phyloP scores from a whole-genome alignment of 352 stramenopile species.

The Globisporangium ultimum region DNA sequence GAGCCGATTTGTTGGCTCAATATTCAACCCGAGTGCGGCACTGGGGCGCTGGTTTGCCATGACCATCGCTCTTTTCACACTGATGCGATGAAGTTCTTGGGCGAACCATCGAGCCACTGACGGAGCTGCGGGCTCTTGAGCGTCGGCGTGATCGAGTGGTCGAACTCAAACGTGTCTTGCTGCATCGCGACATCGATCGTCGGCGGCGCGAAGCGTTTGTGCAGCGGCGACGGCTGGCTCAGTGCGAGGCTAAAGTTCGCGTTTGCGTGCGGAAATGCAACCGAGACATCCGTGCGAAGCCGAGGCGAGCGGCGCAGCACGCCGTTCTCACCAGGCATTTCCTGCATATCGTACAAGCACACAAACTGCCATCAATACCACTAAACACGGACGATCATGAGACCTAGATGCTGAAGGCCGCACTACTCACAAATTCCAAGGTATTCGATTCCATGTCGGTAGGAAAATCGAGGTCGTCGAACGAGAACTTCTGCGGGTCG shows the following conservation, averaged over 20 bases:
- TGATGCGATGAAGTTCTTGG: conserved; percentile 78
- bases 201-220: conserved; percentile 65
- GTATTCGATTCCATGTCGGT: conserved; percentile 66
- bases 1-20: not conserved
- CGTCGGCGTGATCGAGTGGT: conserved; percentile 83
- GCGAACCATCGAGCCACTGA: conserved; percentile 81
- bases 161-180: conserved; percentile 84
- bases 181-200: conserved; percentile 78
- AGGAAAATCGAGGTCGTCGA: conserved; percentile 78
- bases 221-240: conserved; percentile 49
- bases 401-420: not conserved
- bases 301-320: conserved; percentile 74
- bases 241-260: conserved; percentile 36
- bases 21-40: not conserved
- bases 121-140: conserved; percentile 82
- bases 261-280: conserved; percentile 71
- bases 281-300: conserved; percentile 75
- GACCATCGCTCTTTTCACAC: conserved; percentile 30
- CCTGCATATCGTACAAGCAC: conserved; percentile 23
- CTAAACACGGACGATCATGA: not conserved
- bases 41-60: not conserved
- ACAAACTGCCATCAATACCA: not conserved
- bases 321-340: conserved; percentile 64
- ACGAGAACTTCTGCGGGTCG: conserved; percentile 81
- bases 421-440: conserved; percentile 67